Conservation (phyloP, 257 asterid genomes). For the Linaria vulgaris region DNA sequence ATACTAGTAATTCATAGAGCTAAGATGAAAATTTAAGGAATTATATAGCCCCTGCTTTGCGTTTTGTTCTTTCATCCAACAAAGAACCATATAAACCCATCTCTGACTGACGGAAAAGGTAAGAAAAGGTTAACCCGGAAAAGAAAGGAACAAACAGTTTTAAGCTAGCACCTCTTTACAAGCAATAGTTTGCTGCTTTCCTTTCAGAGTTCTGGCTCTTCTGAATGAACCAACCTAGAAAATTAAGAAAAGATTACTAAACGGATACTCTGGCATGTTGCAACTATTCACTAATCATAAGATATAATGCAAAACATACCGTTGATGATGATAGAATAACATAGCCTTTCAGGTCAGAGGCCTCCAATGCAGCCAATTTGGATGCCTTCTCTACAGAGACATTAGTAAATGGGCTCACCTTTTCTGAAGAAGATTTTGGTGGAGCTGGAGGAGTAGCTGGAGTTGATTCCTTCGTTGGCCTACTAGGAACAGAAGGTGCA, state of each 20-base stretch:
- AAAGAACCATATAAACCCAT: too few species aligned
- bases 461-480: constrained; percentile 43
- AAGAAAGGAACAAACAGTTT: constrained; percentile 8
- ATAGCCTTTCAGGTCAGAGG: constrained; percentile 61
- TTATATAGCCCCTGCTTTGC: too few species aligned
- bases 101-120: too few species aligned
- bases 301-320: constrained; percentile 41
- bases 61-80: neutral
- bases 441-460: constrained; percentile 49
- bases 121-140: neutral
- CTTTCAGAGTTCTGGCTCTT: constrained; percentile 65
- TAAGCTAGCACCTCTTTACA: constrained; percentile 73
- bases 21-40: too few species aligned
- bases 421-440: constrained; percentile 58
- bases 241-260: constrained; percentile 27
- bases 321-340: constrained; percentile 62
- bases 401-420: constrained; percentile 61
- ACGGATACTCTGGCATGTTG: too few species aligned
- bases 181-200: constrained; percentile 59
- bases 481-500: constrained; percentile 50
- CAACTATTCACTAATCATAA: too few species aligned
- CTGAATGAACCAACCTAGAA: constrained; percentile 72
- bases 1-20: neutral
- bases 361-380: constrained; percentile 68
- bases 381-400: constrained; percentile 52